Evolutionary conservation across 2,329 filamentous ascomycete genomes (phyloP).

Genomic region (Pseudogymnoascus sp.): DNA sequence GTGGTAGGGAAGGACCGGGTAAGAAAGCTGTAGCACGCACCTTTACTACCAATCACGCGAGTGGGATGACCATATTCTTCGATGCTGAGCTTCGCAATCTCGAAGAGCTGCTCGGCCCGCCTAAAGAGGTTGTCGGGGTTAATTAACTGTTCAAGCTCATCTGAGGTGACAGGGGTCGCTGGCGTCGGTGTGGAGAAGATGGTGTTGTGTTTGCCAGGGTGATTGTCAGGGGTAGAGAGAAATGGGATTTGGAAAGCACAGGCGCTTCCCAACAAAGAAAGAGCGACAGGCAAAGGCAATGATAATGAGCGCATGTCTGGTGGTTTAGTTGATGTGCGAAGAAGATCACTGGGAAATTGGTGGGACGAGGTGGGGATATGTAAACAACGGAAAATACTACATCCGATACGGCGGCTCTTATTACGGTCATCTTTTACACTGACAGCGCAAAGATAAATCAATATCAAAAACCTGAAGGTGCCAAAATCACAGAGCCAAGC

Average conservation of each 20-base stretch:
- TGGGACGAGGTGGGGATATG: background rate
- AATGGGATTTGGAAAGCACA: slow-evolving; percentile 24
- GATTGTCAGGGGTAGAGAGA: slow-evolving; percentile 16
- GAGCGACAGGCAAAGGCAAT: slow-evolving; percentile 7
- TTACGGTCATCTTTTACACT: too few relatives aligned
- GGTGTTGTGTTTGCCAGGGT: slow-evolving; percentile 11
- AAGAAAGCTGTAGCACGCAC: slow-evolving; percentile 32
- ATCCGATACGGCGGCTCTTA: too few relatives aligned
- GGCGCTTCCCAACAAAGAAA: slow-evolving; percentile 17
- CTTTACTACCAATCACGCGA: slow-evolving; percentile 62
- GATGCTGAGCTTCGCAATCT: slow-evolving; percentile 53
- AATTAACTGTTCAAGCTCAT: slow-evolving; percentile 53
- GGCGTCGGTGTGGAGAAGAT: slow-evolving; percentile 20
- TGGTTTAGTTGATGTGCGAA: background rate
- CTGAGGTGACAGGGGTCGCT: slow-evolving; percentile 42
- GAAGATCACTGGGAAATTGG: background rate
- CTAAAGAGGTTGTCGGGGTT: slow-evolving; percentile 48
- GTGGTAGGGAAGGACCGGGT: slow-evolving; percentile 9
- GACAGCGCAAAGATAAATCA: too few relatives aligned
- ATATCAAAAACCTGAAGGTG: too few relatives aligned
- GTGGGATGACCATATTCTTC: slow-evolving; percentile 63
- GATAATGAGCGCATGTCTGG: background rate
- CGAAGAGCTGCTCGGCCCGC: slow-evolving; percentile 56
- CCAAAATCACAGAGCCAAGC: too few relatives aligned
- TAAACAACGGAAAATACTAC: background rate